Evolutionary conservation across 345 rosid species (phyloP).

Genomic region (Euphorbia lathyris): DNA sequence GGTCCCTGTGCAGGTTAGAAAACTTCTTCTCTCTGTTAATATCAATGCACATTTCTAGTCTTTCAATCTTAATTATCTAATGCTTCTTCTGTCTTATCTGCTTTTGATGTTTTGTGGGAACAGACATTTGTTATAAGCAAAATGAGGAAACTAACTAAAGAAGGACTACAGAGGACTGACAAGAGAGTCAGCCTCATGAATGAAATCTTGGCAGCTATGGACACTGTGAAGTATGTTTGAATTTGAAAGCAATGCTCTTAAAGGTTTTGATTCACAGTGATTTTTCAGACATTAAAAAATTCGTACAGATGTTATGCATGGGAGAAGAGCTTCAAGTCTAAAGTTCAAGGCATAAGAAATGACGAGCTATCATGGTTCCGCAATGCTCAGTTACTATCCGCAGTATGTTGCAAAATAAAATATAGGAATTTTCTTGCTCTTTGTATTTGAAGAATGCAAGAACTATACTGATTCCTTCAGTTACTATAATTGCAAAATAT

Average conservation of each 20-base stretch:
- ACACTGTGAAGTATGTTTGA: constrained; percentile 29
- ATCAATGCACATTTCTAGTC: background rate
- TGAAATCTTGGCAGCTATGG: constrained; percentile 36
- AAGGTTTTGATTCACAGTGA: background rate
- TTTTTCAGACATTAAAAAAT: constrained; percentile 1
- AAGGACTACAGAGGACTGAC: constrained; percentile 34
- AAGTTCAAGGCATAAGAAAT: constrained; percentile 30
- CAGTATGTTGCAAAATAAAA: constrained; percentile 20
- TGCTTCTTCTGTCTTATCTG: background rate
- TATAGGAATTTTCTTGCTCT: background rate
- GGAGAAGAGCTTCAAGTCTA: constrained; percentile 34
- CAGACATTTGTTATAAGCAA: constrained; percentile 29
- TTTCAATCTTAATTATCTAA: background rate
- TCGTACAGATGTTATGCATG: constrained; percentile 36
- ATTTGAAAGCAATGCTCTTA: background rate
- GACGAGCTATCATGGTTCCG: constrained; percentile 35
- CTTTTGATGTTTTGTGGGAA: background rate
- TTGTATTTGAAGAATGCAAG: background rate
- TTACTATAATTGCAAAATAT: background rate
- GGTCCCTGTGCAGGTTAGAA: constrained; percentile 28
- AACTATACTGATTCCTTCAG: background rate
- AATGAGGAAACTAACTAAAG: constrained; percentile 33
- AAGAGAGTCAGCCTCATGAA: constrained; percentile 37
- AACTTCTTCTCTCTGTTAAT: background rate
- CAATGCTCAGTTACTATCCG: constrained; percentile 25